These are phyloP conservation scores for Bacterosira constricta DNA, from an alignment of 108 stramenopile genomes.

Conservation along the genomic window DNA sequence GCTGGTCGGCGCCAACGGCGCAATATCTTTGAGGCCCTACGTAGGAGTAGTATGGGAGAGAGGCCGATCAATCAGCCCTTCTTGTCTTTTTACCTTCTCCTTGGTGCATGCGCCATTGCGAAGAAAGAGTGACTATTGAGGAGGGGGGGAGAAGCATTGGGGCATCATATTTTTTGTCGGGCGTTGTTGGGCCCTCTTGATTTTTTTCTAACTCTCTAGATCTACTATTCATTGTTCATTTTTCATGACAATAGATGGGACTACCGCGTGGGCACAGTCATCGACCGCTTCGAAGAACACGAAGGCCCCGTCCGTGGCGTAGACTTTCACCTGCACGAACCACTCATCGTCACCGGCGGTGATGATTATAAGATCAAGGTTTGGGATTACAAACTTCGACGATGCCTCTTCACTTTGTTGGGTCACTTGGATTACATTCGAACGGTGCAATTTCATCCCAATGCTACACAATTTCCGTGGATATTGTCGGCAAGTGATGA, in stretches of 20 bases:
- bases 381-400: slow-evolving; percentile 98
- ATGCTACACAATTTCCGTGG: slow-evolving; percentile 94
- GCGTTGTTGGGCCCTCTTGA: neutral
- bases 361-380: slow-evolving; percentile 99
- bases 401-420: slow-evolving; percentile 97
- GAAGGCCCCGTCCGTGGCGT: slow-evolving; percentile 99
- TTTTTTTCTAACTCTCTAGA: neutral
- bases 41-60: slow-evolving; percentile 13
- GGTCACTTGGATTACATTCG: slow-evolving; percentile 99
- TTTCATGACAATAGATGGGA: slow-evolving; percentile 81
- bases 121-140: neutral
- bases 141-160: neutral
- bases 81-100: too few relatives aligned
- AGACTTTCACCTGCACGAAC: slow-evolving; percentile 96
- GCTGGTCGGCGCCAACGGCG: too few relatives aligned
- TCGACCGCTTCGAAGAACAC: slow-evolving; percentile 99
- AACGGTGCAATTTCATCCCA: slow-evolving; percentile 98
- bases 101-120: neutral
- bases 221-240: neutral
- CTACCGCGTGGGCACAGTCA: slow-evolving; percentile 98
- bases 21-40: neutral
- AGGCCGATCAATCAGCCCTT: slow-evolving; percentile 1
- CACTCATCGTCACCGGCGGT: slow-evolving; percentile 96
- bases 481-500: slow-evolving; percentile 93
- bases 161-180: neutral